phyloP scores from a whole-genome alignment of 2,329 filamentous ascomycete species.

The Aspergillus fumigatiaffinis region DNA sequence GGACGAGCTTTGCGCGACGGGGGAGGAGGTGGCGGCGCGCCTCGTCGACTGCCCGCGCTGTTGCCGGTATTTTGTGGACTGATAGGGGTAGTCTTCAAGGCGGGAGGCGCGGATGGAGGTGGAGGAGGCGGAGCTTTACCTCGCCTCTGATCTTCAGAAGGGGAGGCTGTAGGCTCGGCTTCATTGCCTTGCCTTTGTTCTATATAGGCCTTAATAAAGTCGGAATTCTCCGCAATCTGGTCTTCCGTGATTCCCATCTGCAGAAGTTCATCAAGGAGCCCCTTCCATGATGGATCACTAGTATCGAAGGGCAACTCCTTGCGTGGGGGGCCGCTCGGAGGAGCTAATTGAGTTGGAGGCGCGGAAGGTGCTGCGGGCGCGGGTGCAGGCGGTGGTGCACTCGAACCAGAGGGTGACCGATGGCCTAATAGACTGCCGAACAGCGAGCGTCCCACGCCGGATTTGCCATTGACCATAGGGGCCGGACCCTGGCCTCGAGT shows the following conservation, averaged over 20 bases:
- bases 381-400: conserved; percentile 22
- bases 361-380: conserved; percentile 20
- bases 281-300: conserved; percentile 59
- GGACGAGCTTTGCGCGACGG: conserved; percentile 45
- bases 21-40: conserved; percentile 58
- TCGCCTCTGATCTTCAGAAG: conserved; percentile 46
- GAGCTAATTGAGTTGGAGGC: conserved; percentile 27
- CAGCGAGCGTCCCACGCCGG: conserved; percentile 49
- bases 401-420: conserved; percentile 43
- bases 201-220: conserved; percentile 66
- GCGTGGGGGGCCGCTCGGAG: conserved; percentile 28
- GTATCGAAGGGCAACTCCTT: conserved; percentile 53
- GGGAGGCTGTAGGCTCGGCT: conserved; percentile 35
- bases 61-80: conserved; percentile 61
- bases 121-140: conserved; percentile 59
- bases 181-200: conserved; percentile 58
- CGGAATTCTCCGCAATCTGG: conserved; percentile 63
- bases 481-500: conserved; percentile 46
- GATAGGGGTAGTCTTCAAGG: conserved; percentile 42
- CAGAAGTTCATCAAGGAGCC: conserved; percentile 57
- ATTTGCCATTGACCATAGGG: conserved; percentile 41
- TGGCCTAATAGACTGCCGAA: conserved; percentile 50
- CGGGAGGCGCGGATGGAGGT: conserved; percentile 51
- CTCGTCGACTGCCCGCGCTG: conserved; percentile 49
- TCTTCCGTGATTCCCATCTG: conserved; percentile 66